Percentiles rank a stretch among this genome's conserved stretches.
Conservation (phyloP, 805 yeast genomes). For the Blastobotrys robertii region DNA sequence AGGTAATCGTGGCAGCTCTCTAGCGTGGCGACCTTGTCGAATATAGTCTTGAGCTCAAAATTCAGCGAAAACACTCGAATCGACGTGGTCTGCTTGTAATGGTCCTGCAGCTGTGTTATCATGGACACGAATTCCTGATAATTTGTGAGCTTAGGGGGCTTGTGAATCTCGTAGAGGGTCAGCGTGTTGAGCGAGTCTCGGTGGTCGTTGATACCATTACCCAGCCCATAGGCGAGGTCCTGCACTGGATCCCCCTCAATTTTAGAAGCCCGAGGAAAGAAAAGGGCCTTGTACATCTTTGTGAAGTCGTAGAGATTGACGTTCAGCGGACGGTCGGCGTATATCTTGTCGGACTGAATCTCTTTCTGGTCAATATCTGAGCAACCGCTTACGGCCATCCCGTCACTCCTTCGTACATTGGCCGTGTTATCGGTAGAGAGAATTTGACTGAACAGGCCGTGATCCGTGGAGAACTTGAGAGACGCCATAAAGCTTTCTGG, state of each 20-base stretch:
- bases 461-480: slow-evolving; percentile 5
- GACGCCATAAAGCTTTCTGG: slow-evolving; percentile 6
- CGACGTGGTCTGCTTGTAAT: slow-evolving; percentile 5
- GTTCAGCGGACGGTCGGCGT: not conserved
- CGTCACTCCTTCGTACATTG: not conserved
- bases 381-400: not conserved
- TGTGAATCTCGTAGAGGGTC: slow-evolving; percentile 1
- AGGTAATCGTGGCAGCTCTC: slow-evolving; percentile 11
- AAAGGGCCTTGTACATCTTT: not conserved
- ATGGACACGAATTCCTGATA: slow-evolving; percentile 7
- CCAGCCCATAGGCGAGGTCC: not conserved
- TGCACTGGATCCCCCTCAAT: slow-evolving; percentile 3
- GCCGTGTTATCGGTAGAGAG: slow-evolving; percentile 5
- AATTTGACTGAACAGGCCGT: slow-evolving; percentile 6
- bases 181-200: not conserved
- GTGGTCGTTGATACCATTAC: not conserved
- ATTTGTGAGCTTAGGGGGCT: slow-evolving; percentile 1
- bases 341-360: not conserved
- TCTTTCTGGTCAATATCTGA: not conserved
- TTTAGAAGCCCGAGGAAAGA: not conserved
- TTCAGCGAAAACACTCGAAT: slow-evolving; percentile 4
- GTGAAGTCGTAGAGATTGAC: slow-evolving; percentile 7
- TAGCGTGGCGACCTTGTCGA: slow-evolving; percentile 4
- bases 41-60: slow-evolving; percentile 6
- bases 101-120: slow-evolving; percentile 6